Evolutionary conservation across 2,329 filamentous ascomycete species (phyloP), one percentile per base, ranked within the genome.

Genomic region (Talaromyces sp.): DNA sequence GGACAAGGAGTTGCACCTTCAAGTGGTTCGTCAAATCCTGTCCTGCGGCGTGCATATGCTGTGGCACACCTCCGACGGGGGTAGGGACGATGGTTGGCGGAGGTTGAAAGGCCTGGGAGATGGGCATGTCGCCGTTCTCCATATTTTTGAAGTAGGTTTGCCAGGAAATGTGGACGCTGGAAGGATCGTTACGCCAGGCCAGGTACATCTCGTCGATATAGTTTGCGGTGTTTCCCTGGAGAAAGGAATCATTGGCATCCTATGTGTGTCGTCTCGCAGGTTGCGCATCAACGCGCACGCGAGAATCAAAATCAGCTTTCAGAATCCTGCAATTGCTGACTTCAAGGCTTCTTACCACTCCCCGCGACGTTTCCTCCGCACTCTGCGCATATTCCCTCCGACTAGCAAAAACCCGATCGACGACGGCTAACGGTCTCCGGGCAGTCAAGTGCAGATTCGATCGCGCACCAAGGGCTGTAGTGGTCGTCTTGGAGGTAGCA

Each of bases 171-270:
- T 99, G 95, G 64, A 99, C 95, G 75, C 91, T 96, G 72, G 87
- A 85, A 59, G 95, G 93, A 72, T 99, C 92, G 67, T 90, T 84
- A 81, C 93, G 96, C 95, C 95, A 99, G 76, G 93, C 88, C 82
- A 97, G 83, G 80, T 99, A 99, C 95, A 99, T 99, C 83, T 97
- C 95, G 79, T 99, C 95, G 76, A 99, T 92, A 82, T 99, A 99
- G 82, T 96, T 97, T 79, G 95, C 95, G 65, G 93, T 95, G 83
- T 91, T 98, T 69, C 95, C 95, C 67, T 92, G 91, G 66, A 99
- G 86, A 84, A 99, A 99, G 81, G 88, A 96, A 80, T 99, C 95
- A 78, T 90, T 96, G 68, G 93, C 86, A 76, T 96, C 92, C 84
- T 86, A 69, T 40, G 1, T 60, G 28, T 14, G 21, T 50, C 61